Evolutionary conservation across 306 rosid genomes (phyloP).

Genomic region (Calophaca sinica): DNA sequence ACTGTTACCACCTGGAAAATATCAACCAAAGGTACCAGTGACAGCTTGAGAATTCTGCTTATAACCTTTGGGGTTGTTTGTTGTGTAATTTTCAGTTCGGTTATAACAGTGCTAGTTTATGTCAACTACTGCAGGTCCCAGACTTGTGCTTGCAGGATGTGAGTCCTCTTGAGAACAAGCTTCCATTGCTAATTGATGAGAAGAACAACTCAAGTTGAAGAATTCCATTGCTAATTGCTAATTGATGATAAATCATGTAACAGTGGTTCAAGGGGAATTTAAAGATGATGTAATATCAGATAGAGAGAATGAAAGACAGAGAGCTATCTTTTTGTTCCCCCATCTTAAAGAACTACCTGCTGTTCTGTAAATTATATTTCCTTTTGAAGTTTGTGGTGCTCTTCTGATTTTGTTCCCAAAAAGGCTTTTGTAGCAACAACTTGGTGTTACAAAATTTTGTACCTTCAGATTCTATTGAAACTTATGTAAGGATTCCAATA

Average conservation of each 20-base stretch:
- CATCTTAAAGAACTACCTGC: no score
- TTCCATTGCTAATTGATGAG: constrained; percentile 45
- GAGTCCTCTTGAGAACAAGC: constrained; percentile 50
- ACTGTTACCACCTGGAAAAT: constrained; percentile 59
- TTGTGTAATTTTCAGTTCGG: background rate
- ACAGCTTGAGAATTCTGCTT: constrained; percentile 19
- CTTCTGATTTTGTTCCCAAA: constrained; percentile 33
- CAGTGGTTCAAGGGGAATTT: background rate
- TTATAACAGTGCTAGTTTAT: constrained; percentile 12
- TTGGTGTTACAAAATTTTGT: background rate
- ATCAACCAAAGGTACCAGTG: constrained; percentile 55
- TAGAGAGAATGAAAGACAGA: no score
- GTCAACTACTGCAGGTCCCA: constrained; percentile 52
- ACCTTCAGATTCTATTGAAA: background rate
- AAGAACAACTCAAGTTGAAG: constrained; percentile 44
- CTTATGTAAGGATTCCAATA: background rate
- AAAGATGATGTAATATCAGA: constrained; percentile 7
- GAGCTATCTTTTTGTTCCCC: no score
- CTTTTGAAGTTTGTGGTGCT: constrained; percentile 8
- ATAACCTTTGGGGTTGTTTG: background rate
- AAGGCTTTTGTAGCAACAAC: background rate
- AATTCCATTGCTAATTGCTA: constrained; percentile 32
- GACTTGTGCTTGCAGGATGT: constrained; percentile 54
- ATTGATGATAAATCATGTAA: constrained; percentile 43
- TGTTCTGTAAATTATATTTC: constrained; percentile 19